Evolutionary conservation across 1,284 basidiomycete genomes (phyloP), one percentile per base, ranked within the genome.

Genomic region (Stygiomarasmius scandens): DNA sequence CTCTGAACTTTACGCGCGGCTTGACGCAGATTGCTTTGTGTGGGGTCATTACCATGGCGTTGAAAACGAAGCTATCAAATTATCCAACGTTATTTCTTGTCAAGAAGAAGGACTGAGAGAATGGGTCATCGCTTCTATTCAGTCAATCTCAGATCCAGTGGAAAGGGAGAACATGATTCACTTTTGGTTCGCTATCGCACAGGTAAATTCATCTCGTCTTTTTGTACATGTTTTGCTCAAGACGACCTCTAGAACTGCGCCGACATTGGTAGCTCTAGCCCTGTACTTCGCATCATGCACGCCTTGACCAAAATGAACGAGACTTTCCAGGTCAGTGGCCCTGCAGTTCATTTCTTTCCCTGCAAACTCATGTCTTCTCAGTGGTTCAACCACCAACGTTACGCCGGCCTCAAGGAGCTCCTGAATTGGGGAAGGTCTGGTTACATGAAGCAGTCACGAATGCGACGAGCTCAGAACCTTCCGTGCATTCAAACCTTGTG

Each of bases 21-120:
- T 82, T 27, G 73, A 80, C 41, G 74, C 79, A 0, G 74, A 77
- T 43, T 75, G 76, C 52, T 73, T 73, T 2, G 72, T 83, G 16
- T 64, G 66, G 79, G 70, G 65, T 73, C 56, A 61, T 46, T 32
- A 27, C 12, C 9, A 43, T 6, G 66, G 67, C 38, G 55, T 64
- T 44, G 61, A 64, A 4, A 65, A 66, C 10, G 66, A 66, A 45
- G 62, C 67, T 52, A 67, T 63, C 1, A 59, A 49, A 29, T 64
- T 62, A 46, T 67, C 73, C 19, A 61, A 66, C 1, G 59, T 63
- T 10, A 72, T 79, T 34, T 71, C 73, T 43, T 63, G 65, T 45
- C 74, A 72, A 43, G 78, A 78, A 62, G 69, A 67, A 47, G 68
- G 69, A 2, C 56, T 81, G 16, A 68, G 72, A 38, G 64, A 73